phyloP scores from a whole-genome alignment of 306 rosid genomes.

The Lablab purpureus region DNA sequence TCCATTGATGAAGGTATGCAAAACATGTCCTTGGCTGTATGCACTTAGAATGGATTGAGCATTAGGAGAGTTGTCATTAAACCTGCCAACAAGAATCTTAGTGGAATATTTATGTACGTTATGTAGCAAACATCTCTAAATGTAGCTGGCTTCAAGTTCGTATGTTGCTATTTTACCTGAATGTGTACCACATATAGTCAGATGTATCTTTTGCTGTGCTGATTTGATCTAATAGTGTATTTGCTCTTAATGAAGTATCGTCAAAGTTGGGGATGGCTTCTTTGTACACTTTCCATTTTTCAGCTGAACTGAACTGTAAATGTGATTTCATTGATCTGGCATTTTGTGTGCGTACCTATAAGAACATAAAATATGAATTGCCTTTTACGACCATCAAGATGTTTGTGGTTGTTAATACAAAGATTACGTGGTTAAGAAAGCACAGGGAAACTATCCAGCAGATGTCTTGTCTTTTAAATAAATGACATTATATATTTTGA shows the following conservation, averaged over 20 bases:
- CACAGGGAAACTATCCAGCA: too few species aligned
- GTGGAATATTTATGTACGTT: background rate
- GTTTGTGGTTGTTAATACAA: constrained; percentile 11
- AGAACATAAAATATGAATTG: constrained; percentile 33
- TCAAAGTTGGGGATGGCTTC: constrained; percentile 56
- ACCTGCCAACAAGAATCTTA: constrained; percentile 44
- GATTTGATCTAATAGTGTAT: constrained; percentile 56
- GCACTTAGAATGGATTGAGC: constrained; percentile 57
- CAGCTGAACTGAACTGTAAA: constrained; percentile 42
- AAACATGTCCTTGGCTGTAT: constrained; percentile 65
- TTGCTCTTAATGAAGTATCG: constrained; percentile 49
- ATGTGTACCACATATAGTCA: constrained; percentile 60
- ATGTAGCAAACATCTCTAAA: background rate
- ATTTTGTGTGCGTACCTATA: constrained; percentile 45
- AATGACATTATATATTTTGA: background rate
- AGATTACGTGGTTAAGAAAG: background rate
- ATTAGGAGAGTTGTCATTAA: constrained; percentile 23
- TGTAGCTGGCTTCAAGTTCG: background rate
- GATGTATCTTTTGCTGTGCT: constrained; percentile 52
- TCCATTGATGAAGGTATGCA: constrained; percentile 79
- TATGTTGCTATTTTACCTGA: constrained; percentile 50
- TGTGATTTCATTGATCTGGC: constrained; percentile 46
- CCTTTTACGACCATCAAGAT: background rate
- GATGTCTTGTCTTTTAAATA: background rate
- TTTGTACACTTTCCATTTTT: constrained; percentile 53